Conservation (phyloP, 2,329 filamentous ascomycete species). For the Bipolaris oryzae region DNA sequence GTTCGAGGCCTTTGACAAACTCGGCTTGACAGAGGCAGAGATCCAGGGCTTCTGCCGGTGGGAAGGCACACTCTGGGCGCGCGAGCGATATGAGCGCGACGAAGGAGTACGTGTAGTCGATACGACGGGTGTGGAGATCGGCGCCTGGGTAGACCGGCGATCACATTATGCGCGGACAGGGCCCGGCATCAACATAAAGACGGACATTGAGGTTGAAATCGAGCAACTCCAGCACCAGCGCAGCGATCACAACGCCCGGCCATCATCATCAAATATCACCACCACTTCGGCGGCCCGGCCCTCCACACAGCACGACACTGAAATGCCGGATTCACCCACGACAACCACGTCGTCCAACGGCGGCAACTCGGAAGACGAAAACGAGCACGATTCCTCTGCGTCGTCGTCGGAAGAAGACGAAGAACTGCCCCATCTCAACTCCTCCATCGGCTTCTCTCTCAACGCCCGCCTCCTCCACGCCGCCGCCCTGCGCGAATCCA, state of each 20-base stretch:
- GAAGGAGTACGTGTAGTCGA: slow-evolving; percentile 73
- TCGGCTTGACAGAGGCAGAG: slow-evolving; percentile 71
- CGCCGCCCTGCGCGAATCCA: slow-evolving; percentile 63
- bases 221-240: slow-evolving; percentile 27
- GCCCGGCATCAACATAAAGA: slow-evolving; percentile 49
- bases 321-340: slow-evolving; percentile 16
- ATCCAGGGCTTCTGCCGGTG: slow-evolving; percentile 76
- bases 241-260: background rate
- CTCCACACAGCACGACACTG: slow-evolving; percentile 9
- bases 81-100: slow-evolving; percentile 78
- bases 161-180: slow-evolving; percentile 1
- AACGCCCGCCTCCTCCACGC: slow-evolving; percentile 70
- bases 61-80: slow-evolving; percentile 84
- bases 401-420: slow-evolving; percentile 2
- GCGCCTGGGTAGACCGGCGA: slow-evolving; percentile 60
- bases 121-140: slow-evolving; percentile 72
- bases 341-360: background rate
- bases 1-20: slow-evolving; percentile 74
- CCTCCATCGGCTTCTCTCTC: slow-evolving; percentile 64
- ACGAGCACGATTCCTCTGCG: slow-evolving; percentile 6
- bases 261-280: background rate
- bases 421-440: slow-evolving; percentile 23
- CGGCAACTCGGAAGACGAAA: slow-evolving; percentile 4
- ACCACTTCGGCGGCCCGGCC: background rate
- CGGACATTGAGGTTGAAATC: slow-evolving; percentile 51